Evolutionary conservation across 257 asterid genomes (phyloP).

Genomic region (Nicotiana tabacum): DNA sequence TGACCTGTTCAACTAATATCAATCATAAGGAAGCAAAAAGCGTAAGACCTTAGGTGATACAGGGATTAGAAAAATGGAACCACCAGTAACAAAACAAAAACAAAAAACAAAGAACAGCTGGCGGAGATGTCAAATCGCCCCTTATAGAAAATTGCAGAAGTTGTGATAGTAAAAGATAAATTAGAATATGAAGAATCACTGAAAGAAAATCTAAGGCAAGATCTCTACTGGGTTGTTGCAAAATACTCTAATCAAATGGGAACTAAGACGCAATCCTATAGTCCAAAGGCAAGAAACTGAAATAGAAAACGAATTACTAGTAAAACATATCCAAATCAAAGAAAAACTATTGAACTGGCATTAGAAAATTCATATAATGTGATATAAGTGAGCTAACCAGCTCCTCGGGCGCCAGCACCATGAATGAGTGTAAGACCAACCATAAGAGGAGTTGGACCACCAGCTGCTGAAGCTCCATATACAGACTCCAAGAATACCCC

Average conservation of each 20-base stretch:
- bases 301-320: background rate
- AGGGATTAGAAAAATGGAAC: background rate
- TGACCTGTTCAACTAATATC: no score
- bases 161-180: background rate
- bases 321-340: background rate
- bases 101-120: background rate
- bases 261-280: background rate
- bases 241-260: background rate
- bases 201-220: background rate
- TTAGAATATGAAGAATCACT: background rate
- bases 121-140: background rate
- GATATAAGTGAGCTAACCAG: slow-evolving; percentile 43
- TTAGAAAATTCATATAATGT: background rate
- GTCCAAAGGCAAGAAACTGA: background rate
- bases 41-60: background rate
- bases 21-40: no score
- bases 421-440: slow-evolving; percentile 72
- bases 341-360: background rate
- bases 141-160: background rate
- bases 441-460: slow-evolving; percentile 55
- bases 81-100: background rate
- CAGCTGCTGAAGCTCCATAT: slow-evolving; percentile 47
- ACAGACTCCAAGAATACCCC: slow-evolving; percentile 39
- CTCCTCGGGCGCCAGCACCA: slow-evolving; percentile 82
- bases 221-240: background rate